Base-by-base conservation (phyloP, 345 rosid species). In the Microcos paniculata region DNA sequence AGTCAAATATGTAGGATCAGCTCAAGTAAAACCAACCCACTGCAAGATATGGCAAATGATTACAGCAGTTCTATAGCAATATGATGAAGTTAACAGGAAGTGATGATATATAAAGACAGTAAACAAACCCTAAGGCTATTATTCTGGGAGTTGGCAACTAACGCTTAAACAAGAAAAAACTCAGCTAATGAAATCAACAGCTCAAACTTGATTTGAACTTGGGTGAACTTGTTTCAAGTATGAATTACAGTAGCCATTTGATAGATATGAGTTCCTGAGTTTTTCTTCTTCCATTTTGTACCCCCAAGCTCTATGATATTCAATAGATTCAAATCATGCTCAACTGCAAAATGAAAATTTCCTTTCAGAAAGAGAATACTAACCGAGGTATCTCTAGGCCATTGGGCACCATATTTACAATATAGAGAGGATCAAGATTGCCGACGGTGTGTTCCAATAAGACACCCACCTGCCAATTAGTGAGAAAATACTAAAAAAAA, bases 301-400 rank as follows among this genome's bases (percentile, higher is more conserved):
- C 40, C 8, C n/a, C n/a, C n/a, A 28, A 26, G 40, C 15, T 48
- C 57, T 16, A 48, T 28, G 24, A 26, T 46, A 46, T 10, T 49
- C 38, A 35, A 49, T 28, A 45, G 8, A 26, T 46, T 33, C 38
- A 48, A 68, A 68, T 48, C 51, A 21, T 14, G 40, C 43, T 33
- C 19, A 33, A 19, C 8, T 33, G 24, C 62, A 49, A 62, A 51
- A 38, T 48, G 21, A 6, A 23, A 75, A 64, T 31, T 35, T 53
- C 38, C 38, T 16, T 33, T 46, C 16, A 49, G 13, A 68, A 61
- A 73, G 69, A 61, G 43, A 16, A 43, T 28, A 87, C 97, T 89
- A 77, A 96, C 98, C 94, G 91, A 78, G 98, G 99, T 83, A 96
- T 96, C 83, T 96, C 97, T 89, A 96, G 81, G 71, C 99, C 99